phyloP scores from a whole-genome alignment of 768 basidiomycete genomes.

The Termitomyces titanicus region DNA sequence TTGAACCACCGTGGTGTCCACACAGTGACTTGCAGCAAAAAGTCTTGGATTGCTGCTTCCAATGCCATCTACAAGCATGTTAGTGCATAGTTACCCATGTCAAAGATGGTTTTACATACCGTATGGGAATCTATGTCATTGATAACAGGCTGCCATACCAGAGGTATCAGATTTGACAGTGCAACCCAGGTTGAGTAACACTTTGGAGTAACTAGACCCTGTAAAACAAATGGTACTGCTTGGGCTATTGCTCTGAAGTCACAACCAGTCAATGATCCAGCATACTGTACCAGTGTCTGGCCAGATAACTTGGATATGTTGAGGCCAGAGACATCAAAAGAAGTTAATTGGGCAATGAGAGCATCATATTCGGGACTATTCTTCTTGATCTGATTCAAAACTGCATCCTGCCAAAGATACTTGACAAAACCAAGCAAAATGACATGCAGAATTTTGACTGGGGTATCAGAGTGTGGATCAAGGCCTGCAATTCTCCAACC shows the following conservation, averaged over 20 bases:
- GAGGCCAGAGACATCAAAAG: constrained; percentile 22
- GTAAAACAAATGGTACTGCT: constrained; percentile 28
- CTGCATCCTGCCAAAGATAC: constrained; percentile 46
- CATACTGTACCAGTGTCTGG: constrained; percentile 32
- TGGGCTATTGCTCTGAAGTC: constrained; percentile 28
- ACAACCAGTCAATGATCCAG: constrained; percentile 33
- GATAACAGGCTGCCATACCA: no score
- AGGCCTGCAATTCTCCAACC: constrained; percentile 12
- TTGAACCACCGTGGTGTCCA: constrained; percentile 24
- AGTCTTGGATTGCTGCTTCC: background rate
- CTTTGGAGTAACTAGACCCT: constrained; percentile 23
- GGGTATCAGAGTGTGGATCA: constrained; percentile 38
- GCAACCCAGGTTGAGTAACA: constrained; percentile 29
- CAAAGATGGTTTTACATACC: constrained; percentile 14
- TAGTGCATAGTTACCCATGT: background rate
- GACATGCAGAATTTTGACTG: constrained; percentile 41
- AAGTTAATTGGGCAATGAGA: constrained; percentile 23
- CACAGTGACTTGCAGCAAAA: background rate
- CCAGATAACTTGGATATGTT: constrained; percentile 13
- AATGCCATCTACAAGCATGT: background rate
- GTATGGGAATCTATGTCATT: constrained; percentile 27
- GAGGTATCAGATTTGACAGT: no score
- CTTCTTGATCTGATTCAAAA: no score
- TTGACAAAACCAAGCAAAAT: constrained; percentile 42
- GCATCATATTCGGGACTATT: constrained; percentile 19